Conservation (phyloP, 2,329 filamentous ascomycete species). For the Juglanconis sp. region DNA sequence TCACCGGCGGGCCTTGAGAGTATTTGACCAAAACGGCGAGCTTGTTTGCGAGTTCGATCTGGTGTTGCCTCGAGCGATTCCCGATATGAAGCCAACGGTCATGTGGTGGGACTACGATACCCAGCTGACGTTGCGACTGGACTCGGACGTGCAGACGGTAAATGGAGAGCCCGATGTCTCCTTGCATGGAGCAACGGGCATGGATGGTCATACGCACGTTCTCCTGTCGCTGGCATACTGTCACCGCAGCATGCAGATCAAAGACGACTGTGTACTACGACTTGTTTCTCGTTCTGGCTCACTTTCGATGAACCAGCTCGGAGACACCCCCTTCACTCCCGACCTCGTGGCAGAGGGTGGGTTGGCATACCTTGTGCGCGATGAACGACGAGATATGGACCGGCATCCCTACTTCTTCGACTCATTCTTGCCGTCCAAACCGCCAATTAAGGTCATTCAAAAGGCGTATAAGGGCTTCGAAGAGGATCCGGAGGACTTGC, state of each 20-base stretch:
- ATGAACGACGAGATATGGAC: conserved; percentile 18
- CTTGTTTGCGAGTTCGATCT: conserved; percentile 38
- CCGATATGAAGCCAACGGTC: conserved; percentile 32
- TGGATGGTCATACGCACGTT: conserved; percentile 41
- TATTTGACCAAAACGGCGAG: conserved; percentile 31
- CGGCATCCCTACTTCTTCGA: conserved; percentile 40
- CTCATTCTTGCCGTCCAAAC: conserved; percentile 41
- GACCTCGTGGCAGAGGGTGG: conserved; percentile 20
- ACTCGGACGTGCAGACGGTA: conserved; percentile 19
- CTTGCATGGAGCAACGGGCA: background rate
- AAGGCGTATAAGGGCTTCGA: conserved; percentile 34
- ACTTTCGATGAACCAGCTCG: conserved; percentile 31
- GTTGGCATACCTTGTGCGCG: conserved; percentile 38
- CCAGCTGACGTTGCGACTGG: conserved; percentile 37
- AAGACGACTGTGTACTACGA: conserved; percentile 42
- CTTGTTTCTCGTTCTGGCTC: conserved; percentile 29
- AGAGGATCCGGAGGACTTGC: conserved; percentile 38
- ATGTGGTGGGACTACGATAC: conserved; percentile 37
- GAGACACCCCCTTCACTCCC: conserved; percentile 25
- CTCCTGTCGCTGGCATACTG: conserved; percentile 46
- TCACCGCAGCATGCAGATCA: conserved; percentile 40
- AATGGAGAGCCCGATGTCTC: conserved; percentile 12
- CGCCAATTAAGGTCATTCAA: conserved; percentile 37
- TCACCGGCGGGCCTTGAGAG: conserved; percentile 30
- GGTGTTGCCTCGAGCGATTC: conserved; percentile 41